Base-by-base conservation (phyloP, 352 stramenopile species). In the Globisporangium parvum region DNA sequence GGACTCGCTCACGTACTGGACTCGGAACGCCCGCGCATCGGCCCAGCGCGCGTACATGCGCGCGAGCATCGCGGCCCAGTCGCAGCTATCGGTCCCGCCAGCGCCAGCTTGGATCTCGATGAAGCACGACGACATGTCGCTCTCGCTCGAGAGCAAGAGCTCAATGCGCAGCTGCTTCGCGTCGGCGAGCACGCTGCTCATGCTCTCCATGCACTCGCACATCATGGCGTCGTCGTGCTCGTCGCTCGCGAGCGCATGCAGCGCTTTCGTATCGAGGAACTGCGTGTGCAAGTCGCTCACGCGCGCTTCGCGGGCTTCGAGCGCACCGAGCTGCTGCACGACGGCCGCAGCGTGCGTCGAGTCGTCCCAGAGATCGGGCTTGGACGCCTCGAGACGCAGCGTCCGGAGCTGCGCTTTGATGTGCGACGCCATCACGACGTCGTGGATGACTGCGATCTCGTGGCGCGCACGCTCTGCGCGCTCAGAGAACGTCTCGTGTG, bases 41-140 rank as follows among this genome's bases (percentile, higher is more conserved):
- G 62, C 68, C 81, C 75, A 90, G 2, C 92, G 77, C 46, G 71
- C 62, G 67, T 99, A 99, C 96, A 99, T 99, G 44, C 91, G 81
- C 51, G 91, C 73, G 21, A 99, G 69, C 77, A 98, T 98, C 18
- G 77, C 77, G 6, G 95, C 95, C 95, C 95, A 99, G 70, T 99
- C 96, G 51, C 90, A 97, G 52, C 88, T 95, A 69, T 99, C 96
- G 0, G 87, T 98, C 17, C 96, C 96, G 53, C 96, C 80, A 24
- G 82, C 82, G n/a, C 82, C 82, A 3, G 80, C 82, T 61, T 88
- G 76, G 44, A 91, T 89, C 64, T 93, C 82, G 20, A 93, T 45
- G 51, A 91, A 93, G 59, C 82, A 93, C 40, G 77, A 82, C 21
- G 71, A 66, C 26, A 66, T 35, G 39, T 89, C 82, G 42, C 73